phyloP scores from a whole-genome alignment of 2,329 filamentous ascomycete species.

The Xylariales sp. region DNA sequence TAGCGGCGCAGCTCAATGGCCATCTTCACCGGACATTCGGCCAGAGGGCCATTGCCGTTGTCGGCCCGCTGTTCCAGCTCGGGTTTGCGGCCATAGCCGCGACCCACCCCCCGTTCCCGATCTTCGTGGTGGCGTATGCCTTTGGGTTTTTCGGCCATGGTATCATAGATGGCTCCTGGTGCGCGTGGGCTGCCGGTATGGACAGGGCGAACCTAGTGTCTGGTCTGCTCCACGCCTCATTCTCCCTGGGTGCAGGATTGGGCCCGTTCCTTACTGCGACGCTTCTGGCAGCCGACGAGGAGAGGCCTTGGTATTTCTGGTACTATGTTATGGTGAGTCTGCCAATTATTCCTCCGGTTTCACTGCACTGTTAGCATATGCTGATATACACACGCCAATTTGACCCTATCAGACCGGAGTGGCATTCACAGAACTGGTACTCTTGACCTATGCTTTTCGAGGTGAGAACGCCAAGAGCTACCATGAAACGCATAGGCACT shows the following conservation, averaged over 20 bases:
- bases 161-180: conserved; percentile 38
- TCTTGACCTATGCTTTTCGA: no score
- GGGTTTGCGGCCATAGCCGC: conserved; percentile 22
- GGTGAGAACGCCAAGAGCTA: no score
- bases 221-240: not conserved
- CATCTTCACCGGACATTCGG: conserved; percentile 33
- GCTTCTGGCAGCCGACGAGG: no score
- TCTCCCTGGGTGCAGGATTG: not conserved
- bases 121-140: conserved; percentile 25
- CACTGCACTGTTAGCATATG: no score
- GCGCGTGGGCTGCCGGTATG: conserved; percentile 35
- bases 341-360: no score
- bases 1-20: conserved; percentile 33
- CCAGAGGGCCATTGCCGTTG: conserved; percentile 33
- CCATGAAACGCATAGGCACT: no score
- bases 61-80: conserved; percentile 32
- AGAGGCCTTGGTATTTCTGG: no score
- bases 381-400: no score
- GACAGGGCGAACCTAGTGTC: conserved; percentile 19
- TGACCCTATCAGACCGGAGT: no score
- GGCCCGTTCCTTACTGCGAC: no score
- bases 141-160: conserved; percentile 32
- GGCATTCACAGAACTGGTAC: no score
- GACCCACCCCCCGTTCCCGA: conserved; percentile 22
- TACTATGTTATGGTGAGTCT: no score